phyloP scores from a whole-genome alignment of 192 early-diverging fungal genomes.

The Pilaira anomala region DNA sequence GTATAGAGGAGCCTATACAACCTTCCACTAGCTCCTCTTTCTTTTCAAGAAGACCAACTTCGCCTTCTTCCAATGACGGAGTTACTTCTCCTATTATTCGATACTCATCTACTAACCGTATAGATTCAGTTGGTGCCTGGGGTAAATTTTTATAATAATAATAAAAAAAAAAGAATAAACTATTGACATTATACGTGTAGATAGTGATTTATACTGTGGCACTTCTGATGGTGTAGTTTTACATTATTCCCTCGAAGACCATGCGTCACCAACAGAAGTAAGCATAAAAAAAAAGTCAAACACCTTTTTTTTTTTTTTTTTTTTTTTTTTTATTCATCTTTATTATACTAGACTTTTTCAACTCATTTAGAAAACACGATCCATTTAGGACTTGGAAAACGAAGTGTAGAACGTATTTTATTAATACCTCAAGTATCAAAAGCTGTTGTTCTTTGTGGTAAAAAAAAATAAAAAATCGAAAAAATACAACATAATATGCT shows the following conservation, averaged over 20 bases:
- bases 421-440: slow-evolving; percentile 60
- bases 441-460: slow-evolving; percentile 69
- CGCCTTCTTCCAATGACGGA: slow-evolving; percentile 18
- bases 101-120: slow-evolving; percentile 26
- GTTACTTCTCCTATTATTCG: slow-evolving; percentile 12
- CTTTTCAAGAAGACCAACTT: slow-evolving; percentile 23
- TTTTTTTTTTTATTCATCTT: background rate
- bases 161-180: background rate
- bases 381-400: slow-evolving; percentile 55
- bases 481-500: background rate
- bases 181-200: slow-evolving; percentile 35
- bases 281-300: background rate
- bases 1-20: slow-evolving; percentile 36
- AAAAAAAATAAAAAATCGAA: background rate
- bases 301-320: background rate
- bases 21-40: slow-evolving; percentile 25
- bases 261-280: background rate
- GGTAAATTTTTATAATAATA: slow-evolving; percentile 27
- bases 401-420: slow-evolving; percentile 58
- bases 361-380: slow-evolving; percentile 42
- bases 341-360: slow-evolving; percentile 15
- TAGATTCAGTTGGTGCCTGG: slow-evolving; percentile 51
- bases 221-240: slow-evolving; percentile 71
- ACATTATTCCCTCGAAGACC: slow-evolving; percentile 57
- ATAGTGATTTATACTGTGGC: slow-evolving; percentile 70